A percentile compares a stretch with the other conserved stretches of the same genome.
Evolutionary conservation across 2,329 filamentous ascomycete species (phyloP).

Genomic region (Penicillium expansum): DNA sequence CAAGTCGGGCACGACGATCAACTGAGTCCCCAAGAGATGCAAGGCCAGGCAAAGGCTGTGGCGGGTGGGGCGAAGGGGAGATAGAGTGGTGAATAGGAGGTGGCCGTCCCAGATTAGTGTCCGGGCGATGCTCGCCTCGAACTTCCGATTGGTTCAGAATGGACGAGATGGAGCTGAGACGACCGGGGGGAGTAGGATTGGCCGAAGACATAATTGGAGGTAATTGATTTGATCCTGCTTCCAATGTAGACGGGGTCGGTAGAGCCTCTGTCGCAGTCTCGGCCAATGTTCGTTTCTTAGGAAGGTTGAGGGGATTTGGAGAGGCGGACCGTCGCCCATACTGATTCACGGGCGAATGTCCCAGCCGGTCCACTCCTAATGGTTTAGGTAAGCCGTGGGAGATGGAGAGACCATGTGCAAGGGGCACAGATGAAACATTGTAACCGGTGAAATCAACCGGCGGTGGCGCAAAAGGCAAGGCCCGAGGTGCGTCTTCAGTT

Average conservation of each 20-base stretch:
- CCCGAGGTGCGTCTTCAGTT: constrained; percentile 38
- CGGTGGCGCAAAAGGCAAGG: constrained; percentile 40
- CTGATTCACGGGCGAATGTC: constrained; percentile 30
- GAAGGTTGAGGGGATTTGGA: constrained; percentile 29
- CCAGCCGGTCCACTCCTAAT: constrained; percentile 32
- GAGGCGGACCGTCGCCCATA: constrained; percentile 35
- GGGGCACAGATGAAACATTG: constrained; percentile 32
- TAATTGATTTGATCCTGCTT: constrained; percentile 38
- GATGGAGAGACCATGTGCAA: constrained; percentile 30
- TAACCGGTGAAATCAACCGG: constrained; percentile 53
- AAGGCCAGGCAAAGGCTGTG: constrained; percentile 32
- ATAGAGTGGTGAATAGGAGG: constrained; percentile 32
- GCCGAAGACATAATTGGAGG: constrained; percentile 39
- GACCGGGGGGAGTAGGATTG: constrained; percentile 49
- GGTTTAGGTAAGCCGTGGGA: constrained; percentile 24
- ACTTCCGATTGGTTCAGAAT: constrained; percentile 61
- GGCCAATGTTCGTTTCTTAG: constrained; percentile 39
- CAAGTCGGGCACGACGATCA: constrained; percentile 64
- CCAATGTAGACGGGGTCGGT: constrained; percentile 31
- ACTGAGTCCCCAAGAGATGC: constrained; percentile 55
- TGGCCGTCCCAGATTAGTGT: constrained; percentile 37
- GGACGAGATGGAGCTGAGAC: constrained; percentile 72
- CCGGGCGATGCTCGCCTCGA: constrained; percentile 41
- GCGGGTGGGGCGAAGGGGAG: constrained; percentile 15
- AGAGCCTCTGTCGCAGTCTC: constrained; percentile 32